phyloP scores from a whole-genome alignment of 2,329 filamentous ascomycete genomes.

The Rhinocladiella similis region DNA sequence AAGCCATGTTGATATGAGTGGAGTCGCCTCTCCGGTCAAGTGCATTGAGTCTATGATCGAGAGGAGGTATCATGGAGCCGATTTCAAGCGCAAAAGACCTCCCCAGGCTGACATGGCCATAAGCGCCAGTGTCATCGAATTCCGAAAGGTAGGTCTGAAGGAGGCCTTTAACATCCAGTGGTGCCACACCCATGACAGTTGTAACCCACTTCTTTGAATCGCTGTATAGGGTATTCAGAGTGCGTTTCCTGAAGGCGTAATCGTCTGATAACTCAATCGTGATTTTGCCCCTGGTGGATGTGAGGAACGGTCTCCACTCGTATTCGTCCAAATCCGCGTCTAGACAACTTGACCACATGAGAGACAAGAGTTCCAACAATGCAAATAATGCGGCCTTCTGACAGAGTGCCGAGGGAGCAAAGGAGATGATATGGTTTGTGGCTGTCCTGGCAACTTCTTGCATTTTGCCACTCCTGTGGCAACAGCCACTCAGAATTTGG shows the following conservation, averaged over 20 bases:
- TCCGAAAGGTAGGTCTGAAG: constrained; percentile 93
- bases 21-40: constrained; percentile 70
- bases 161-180: constrained; percentile 90
- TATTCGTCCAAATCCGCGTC: constrained; percentile 95
- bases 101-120: constrained; percentile 88
- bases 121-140: constrained; percentile 85
- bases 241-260: constrained; percentile 76
- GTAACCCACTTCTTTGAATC: constrained; percentile 80
- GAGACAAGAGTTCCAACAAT: constrained; percentile 82
- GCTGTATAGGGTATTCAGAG: constrained; percentile 74
- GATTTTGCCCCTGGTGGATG: constrained; percentile 74
- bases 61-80: constrained; percentile 80
- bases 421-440: constrained; percentile 80
- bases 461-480: constrained; percentile 87
- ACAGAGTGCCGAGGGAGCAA: constrained; percentile 86
- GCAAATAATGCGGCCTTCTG: constrained; percentile 90
- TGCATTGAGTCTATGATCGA: constrained; percentile 80
- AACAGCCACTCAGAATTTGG: constrained; percentile 79
- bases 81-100: constrained; percentile 93
- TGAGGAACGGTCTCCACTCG: constrained; percentile 78
- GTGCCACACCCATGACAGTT: constrained; percentile 77
- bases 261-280: constrained; percentile 91
- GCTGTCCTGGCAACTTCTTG: constrained; percentile 82
- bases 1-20: constrained; percentile 82
- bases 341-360: constrained; percentile 94